Conservation (phyloP, 2,329 filamentous ascomycete species). For the Ascochyta lentis region DNA sequence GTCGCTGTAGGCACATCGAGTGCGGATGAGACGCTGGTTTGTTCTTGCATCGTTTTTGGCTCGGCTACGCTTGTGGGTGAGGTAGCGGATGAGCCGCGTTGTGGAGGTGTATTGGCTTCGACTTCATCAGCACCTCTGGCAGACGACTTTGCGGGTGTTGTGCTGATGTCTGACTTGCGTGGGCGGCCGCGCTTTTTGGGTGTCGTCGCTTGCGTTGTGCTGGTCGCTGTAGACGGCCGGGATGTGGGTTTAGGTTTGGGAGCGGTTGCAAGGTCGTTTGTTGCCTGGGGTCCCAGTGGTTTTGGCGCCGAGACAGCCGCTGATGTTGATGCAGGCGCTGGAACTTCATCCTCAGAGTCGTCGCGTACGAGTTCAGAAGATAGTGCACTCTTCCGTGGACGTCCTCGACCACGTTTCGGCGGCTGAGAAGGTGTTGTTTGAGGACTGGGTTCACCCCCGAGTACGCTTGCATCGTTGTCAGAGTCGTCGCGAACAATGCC, state of each 20-base stretch:
- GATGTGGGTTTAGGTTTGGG: constrained; percentile 1
- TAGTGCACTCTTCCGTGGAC: constrained; percentile 27
- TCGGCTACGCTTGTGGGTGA: neutral
- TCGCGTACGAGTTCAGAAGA: constrained; percentile 28
- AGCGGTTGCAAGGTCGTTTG: neutral
- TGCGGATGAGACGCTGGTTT: neutral
- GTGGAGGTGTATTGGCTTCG: neutral
- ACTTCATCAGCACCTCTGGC: neutral
- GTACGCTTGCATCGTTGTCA: constrained; percentile 4
- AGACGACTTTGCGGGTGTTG: neutral
- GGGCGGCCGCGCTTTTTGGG: constrained; percentile 26
- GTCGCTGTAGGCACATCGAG: neutral
- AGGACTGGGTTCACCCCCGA: neutral
- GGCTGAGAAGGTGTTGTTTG: constrained; percentile 13
- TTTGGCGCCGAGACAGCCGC: neutral
- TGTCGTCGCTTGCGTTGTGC: neutral
- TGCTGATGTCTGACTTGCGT: constrained; percentile 16
- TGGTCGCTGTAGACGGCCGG: constrained; percentile 7
- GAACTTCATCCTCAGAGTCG: constrained; percentile 22
- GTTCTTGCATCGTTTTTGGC: neutral
- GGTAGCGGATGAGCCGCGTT: neutral
- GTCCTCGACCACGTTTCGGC: constrained; percentile 18
- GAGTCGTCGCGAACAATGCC: constrained; percentile 23
- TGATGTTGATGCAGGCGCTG: neutral
- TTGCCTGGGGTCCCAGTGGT: neutral